Percentiles rank a stretch among this genome's conserved stretches.
These are phyloP conservation scores for Citrus glauca DNA, from an alignment of 345 rosid species.

Conservation along the genomic window DNA sequence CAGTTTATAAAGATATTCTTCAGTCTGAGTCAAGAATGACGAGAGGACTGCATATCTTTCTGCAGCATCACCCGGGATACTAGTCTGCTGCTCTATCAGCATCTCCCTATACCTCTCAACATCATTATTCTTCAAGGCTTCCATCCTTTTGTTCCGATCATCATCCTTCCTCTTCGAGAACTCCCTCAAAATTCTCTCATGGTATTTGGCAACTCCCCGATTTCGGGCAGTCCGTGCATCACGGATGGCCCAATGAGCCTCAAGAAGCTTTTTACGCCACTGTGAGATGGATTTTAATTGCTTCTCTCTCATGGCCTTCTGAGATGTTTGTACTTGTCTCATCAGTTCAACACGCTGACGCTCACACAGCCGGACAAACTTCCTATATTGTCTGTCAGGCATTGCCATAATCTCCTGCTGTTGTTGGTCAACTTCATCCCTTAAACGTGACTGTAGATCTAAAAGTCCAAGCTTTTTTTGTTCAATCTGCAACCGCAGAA, in stretches of 20 bases:
- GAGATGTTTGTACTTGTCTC: slow-evolving; percentile 85
- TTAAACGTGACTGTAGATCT: slow-evolving; percentile 77
- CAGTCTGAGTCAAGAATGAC: slow-evolving; percentile 95
- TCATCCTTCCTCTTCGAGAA: slow-evolving; percentile 96
- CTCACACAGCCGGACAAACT: slow-evolving; percentile 95
- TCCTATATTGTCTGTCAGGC: slow-evolving; percentile 98
- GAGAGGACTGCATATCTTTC: slow-evolving; percentile 97
- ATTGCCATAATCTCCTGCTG: slow-evolving; percentile 98
- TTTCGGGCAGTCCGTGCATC: slow-evolving; percentile 98
- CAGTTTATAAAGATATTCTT: slow-evolving; percentile 89
- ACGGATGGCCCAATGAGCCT: slow-evolving; percentile 97
- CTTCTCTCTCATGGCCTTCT: slow-evolving; percentile 83
- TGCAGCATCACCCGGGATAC: slow-evolving; percentile 81
- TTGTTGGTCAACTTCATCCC: slow-evolving; percentile 90
- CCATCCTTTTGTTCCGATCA: slow-evolving; percentile 95
- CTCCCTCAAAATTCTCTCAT: slow-evolving; percentile 93
- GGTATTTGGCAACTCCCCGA: slow-evolving; percentile 98
- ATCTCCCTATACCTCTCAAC: slow-evolving; percentile 99
- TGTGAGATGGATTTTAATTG: slow-evolving; percentile 93
- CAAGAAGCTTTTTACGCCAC: slow-evolving; percentile 99
- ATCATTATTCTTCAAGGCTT: slow-evolving; percentile 98
- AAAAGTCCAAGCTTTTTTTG: slow-evolving; percentile 83
- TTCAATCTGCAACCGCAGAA: slow-evolving; percentile 93
- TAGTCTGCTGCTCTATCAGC: slow-evolving; percentile 97
- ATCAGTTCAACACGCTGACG: slow-evolving; percentile 90